Evolutionary conservation across 441 rosid species (phyloP), one percentile per base, ranked within the genome.

Genomic region (Gossypium schwendimanii): DNA sequence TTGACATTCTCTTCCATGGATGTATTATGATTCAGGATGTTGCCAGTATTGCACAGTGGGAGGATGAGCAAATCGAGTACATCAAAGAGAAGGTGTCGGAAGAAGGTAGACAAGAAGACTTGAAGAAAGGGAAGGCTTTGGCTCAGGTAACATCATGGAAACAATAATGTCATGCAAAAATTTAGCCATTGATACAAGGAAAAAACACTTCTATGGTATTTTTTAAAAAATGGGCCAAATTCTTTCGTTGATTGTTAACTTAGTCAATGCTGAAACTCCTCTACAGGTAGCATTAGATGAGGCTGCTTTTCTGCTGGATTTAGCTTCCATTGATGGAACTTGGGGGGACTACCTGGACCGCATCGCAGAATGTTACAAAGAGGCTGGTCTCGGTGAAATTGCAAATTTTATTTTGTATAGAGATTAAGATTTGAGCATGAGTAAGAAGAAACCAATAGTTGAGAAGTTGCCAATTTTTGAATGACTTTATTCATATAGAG

Each of bases 11-110:
- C 12, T 31, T 24, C 2, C 53, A 8, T 65, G 67, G 49, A 28
- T 59, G 58, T 67, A 47, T 53, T 11, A 1, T 49, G 21, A 76
- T 69, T 69, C 86, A 91, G 97, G 90, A 89, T 23, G 97, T 83
- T 72, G 95, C 97, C 17, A 62, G 76, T 63, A 81, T 88, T 72
- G 98, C 97, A 10, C 88, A 84, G 62, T 93, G 98, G 97, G 97
- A 91, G 69, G 98, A 88, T 67, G 94, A 93, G 77, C 97, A 91
- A 75, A 89, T 93, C 6, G 96, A 93, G 75, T 89, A 83, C 82
- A 77, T 91, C 36, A 84, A 79, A 75, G 97, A 93, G 84, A 91
- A 87, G 78, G 86, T 93, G 69, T 79, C 90, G 5, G 88, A 88
- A 69, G 91, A 85, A 77, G 98, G 98, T 69, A 87, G 86, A 73